These are phyloP conservation scores for Rubroboletus satanas DNA, from an alignment of 768 basidiomycete genomes.

Conservation along the genomic window DNA sequence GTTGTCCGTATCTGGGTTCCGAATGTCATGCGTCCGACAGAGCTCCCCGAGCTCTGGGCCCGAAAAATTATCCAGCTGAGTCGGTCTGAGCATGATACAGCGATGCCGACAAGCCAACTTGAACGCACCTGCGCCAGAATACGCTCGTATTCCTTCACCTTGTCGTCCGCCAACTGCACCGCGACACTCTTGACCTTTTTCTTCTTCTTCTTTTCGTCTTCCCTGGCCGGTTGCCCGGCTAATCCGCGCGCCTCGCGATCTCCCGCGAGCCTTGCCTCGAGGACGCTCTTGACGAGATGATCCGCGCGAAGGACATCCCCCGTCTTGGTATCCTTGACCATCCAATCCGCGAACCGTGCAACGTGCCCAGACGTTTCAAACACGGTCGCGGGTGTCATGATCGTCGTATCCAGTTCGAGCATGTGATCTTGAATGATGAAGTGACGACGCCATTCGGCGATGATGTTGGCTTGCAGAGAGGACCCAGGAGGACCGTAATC, in stretches of 20 bases:
- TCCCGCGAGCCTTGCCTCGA: conserved; percentile 85
- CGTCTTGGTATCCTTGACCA: conserved; percentile 95
- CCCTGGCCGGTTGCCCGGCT: conserved; percentile 68
- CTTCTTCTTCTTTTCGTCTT: conserved; percentile 50
- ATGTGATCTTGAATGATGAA: conserved; percentile 98
- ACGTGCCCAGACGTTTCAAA: conserved; percentile 98
- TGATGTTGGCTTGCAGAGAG: conserved; percentile 93
- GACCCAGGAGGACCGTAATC: conserved; percentile 98
- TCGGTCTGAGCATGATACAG: not conserved
- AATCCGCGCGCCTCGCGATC: conserved; percentile 85
- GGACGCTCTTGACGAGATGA: conserved; percentile 89
- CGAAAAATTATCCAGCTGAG: conserved; percentile 73
- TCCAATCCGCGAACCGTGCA: conserved; percentile 98
- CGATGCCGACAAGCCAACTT: too few species aligned
- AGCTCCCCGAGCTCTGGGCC: conserved; percentile 87
- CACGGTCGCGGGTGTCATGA: conserved; percentile 93
- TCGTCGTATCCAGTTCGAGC: conserved; percentile 97
- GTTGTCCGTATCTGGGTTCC: conserved; percentile 90
- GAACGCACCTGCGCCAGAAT: conserved; percentile 80
- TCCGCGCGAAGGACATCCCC: conserved; percentile 96
- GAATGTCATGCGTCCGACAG: conserved; percentile 72
- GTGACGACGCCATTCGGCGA: conserved; percentile 94
- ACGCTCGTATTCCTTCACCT: conserved; percentile 72
- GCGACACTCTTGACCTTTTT: conserved; percentile 64
- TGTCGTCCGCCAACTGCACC: conserved; percentile 69